A percentile compares a stretch with the other conserved stretches of the same genome.
These are phyloP conservation scores for Galerina sulciceps DNA, from an alignment of 768 basidiomycete species.

Conservation along the genomic window DNA sequence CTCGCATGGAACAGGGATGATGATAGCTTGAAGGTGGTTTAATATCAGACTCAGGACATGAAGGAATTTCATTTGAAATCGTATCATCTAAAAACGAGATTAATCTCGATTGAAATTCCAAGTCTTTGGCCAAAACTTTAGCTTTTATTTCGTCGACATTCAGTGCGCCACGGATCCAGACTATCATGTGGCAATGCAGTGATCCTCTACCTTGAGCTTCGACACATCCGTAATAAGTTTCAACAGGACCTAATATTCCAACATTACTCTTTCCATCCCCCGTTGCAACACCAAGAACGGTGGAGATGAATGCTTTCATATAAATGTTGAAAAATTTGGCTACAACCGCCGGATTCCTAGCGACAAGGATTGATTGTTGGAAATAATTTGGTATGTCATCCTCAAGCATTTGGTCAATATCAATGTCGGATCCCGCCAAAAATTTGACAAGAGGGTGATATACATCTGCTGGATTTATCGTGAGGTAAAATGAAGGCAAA, in stretches of 20 bases:
- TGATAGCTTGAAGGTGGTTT: neutral
- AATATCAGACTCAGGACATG: neutral
- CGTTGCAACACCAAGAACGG: constrained; percentile 27
- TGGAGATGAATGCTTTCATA: constrained; percentile 36
- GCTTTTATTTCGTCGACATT: constrained; percentile 32
- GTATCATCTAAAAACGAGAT: constrained; percentile 16
- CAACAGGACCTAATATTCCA: constrained; percentile 36
- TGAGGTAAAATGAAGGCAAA: constrained; percentile 44
- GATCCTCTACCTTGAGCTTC: constrained; percentile 43
- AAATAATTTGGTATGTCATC: constrained; percentile 30
- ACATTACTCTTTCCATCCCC: constrained; percentile 10
- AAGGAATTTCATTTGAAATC: constrained; percentile 9
- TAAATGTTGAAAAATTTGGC: constrained; percentile 46
- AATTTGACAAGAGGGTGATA: constrained; percentile 46
- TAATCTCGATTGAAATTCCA: constrained; percentile 7
- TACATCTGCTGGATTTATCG: constrained; percentile 48
- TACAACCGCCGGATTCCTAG: constrained; percentile 41
- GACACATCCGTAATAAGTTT: constrained; percentile 43
- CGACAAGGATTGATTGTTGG: constrained; percentile 37
- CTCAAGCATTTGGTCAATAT: constrained; percentile 33
- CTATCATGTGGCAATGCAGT: constrained; percentile 43
- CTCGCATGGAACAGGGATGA: constrained; percentile 19
- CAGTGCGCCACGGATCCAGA: constrained; percentile 40
- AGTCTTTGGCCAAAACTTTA: neutral
- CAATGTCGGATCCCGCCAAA: constrained; percentile 37